phyloP scores from a whole-genome alignment of 148 eudicot genomes.

The Fallopia convolvulus region DNA sequence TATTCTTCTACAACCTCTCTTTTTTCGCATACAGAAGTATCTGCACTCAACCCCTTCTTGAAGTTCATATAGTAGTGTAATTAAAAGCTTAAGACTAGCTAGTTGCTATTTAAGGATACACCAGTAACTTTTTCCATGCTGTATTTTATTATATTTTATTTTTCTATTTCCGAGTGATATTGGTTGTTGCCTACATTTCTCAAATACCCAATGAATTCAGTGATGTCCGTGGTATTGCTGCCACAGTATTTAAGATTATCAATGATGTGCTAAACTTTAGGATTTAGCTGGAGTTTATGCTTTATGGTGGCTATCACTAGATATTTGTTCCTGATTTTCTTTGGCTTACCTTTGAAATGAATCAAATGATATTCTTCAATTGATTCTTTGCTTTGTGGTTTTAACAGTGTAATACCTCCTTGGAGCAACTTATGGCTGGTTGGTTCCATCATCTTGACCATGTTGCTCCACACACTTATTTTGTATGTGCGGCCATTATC shows the following conservation, averaged over 20 bases:
- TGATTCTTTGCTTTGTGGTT: slow-evolving; percentile 12
- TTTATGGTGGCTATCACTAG: neutral
- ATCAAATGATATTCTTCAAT: neutral
- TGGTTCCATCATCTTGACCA: slow-evolving; percentile 76
- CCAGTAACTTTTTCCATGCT: neutral
- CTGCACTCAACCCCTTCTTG: neutral
- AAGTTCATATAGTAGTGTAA: neutral
- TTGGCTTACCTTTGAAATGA: neutral
- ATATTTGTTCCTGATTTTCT: slow-evolving; percentile 1
- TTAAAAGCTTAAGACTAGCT: neutral
- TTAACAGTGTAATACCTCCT: slow-evolving; percentile 73
- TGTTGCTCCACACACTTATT: slow-evolving; percentile 86
- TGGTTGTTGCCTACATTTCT: neutral
- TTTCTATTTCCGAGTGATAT: neutral
- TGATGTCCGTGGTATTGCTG: neutral
- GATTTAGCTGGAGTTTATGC: neutral
- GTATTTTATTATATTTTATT: neutral
- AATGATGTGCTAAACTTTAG: neutral
- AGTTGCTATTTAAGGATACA: neutral
- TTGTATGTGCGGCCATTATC: slow-evolving; percentile 84
- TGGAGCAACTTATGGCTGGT: slow-evolving; percentile 99
- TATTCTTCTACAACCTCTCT: neutral
- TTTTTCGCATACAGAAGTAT: neutral
- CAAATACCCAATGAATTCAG: neutral
- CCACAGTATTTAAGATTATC: neutral